A percentile compares a stretch with the other conserved stretches of the same genome.
These are phyloP conservation scores for Lepiota brunneoincarnata DNA, from an alignment of 768 basidiomycete genomes.

Conservation along the genomic window DNA sequence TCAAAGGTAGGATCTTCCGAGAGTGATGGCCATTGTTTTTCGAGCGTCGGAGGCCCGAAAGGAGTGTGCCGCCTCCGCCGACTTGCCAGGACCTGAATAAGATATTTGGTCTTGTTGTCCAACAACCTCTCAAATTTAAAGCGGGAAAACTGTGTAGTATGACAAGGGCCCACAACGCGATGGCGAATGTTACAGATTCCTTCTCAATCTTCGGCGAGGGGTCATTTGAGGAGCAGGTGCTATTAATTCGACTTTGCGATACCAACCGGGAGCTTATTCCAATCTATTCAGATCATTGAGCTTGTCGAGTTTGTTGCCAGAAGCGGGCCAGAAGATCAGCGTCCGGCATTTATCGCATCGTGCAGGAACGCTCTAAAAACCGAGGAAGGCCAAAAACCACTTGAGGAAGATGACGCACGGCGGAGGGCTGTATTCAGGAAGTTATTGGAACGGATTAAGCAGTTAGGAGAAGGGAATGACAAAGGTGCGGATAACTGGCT, in stretches of 20 bases:
- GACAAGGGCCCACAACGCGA: constrained; percentile 30
- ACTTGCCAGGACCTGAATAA: background rate
- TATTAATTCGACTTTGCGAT: constrained; percentile 1
- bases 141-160: constrained; percentile 20
- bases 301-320: constrained; percentile 73
- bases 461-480: constrained; percentile 74
- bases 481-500: constrained; percentile 49
- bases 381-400: constrained; percentile 47
- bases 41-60: too few relatives aligned
- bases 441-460: constrained; percentile 60
- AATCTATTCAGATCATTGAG: constrained; percentile 60
- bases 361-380: constrained; percentile 61
- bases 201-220: constrained; percentile 86
- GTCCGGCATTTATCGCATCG: constrained; percentile 55
- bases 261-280: constrained; percentile 14
- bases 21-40: too few relatives aligned
- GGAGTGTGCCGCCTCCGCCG: too few relatives aligned
- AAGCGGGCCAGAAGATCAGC: constrained; percentile 66
- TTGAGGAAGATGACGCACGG: constrained; percentile 52
- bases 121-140: constrained; percentile 32
- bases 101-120: constrained; percentile 35
- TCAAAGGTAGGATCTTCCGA: too few relatives aligned
- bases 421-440: constrained; percentile 55
- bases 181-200: constrained; percentile 66
- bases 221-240: constrained; percentile 84